Evolutionary conservation across 257 asterid genomes (phyloP), one percentile per base, ranked within the genome.

Genomic region (Mentha longifolia): DNA sequence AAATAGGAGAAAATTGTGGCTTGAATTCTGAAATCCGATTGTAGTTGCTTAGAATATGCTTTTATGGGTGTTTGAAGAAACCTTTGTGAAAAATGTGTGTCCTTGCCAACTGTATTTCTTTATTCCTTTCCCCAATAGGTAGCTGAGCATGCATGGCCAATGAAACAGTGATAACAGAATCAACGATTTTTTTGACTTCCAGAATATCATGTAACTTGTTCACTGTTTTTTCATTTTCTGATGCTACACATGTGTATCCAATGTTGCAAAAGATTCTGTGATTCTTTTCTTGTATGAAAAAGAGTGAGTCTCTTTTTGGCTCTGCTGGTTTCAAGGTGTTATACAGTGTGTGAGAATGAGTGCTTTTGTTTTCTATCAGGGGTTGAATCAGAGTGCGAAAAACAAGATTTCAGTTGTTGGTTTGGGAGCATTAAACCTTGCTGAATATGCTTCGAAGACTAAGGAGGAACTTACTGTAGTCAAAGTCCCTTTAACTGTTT

Each of bases 401-500:
- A 88, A 82, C 80, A 94, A 85, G 89, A 58, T 76, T 67, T 77
- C 84, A 8, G 70, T 85, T 49, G 43, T 94, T 54, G 98, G 96
- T 57, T 70, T 83, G 14, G 90, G 90, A 56, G 43, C 80, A 43
- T 50, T 91, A 80, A 94, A 89, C 78, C 91, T 94, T 67, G 93
- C 95, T 70, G 97, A 88, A 64, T 88, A 82, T 61, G 92, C 87
- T 76, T 78, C 83, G 68, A 88, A 80, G 86, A 65, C 67, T 70
- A 86, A 79, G 71, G 97, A 81, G 54, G 81, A 76, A 43, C 55
- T 22, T 75, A 56, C 72, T 19, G 85, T 84, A 61, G 77, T 91
- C 33, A 78, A 80, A 60, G 59, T 94, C 52, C 97, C 99, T 20
- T 76, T 94, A 73, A 74, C 83, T 9, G 73, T 81, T 85, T n/a